A percentile compares a stretch with the other conserved stretches of the same genome.
Evolutionary conservation across 805 yeast species (phyloP).

Genomic region (Lipomyces yamanashiensis): DNA sequence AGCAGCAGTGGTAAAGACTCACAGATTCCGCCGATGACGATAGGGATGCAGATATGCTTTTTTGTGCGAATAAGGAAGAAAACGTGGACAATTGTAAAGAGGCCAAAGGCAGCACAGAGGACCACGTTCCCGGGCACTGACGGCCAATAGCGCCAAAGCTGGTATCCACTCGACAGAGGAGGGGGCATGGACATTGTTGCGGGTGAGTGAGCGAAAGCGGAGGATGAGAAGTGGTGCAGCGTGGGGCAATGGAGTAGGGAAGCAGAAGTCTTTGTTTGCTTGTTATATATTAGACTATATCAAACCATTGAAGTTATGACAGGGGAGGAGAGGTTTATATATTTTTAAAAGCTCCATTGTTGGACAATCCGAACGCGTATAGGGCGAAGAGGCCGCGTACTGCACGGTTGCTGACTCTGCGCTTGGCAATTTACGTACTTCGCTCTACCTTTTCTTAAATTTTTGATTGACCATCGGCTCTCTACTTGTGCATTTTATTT

Average conservation of each 20-base stretch:
- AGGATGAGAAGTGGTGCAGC: neutral
- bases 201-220: neutral
- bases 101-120: neutral
- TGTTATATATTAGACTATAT: too few relatives aligned
- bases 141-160: slow-evolving; percentile 10
- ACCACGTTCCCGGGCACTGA: neutral
- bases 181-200: neutral
- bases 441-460: neutral
- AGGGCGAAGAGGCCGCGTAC: neutral
- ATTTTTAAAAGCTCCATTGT: neutral
- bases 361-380: neutral
- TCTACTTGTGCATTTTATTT: neutral
- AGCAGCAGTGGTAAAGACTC: neutral
- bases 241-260: neutral
- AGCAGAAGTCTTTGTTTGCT: neutral
- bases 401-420: too few relatives aligned
- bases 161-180: slow-evolving; percentile 1
- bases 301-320: neutral
- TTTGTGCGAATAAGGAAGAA: neutral
- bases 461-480: neutral
- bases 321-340: neutral
- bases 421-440: too few relatives aligned
- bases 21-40: slow-evolving; percentile 15
- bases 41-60: slow-evolving; percentile 7
- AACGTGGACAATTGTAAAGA: slow-evolving; percentile 1